Percentiles rank a stretch among this genome's conserved stretches.
Evolutionary conservation across 1,284 basidiomycete species (phyloP).

Genomic region (Lignosus rhinocerotis): DNA sequence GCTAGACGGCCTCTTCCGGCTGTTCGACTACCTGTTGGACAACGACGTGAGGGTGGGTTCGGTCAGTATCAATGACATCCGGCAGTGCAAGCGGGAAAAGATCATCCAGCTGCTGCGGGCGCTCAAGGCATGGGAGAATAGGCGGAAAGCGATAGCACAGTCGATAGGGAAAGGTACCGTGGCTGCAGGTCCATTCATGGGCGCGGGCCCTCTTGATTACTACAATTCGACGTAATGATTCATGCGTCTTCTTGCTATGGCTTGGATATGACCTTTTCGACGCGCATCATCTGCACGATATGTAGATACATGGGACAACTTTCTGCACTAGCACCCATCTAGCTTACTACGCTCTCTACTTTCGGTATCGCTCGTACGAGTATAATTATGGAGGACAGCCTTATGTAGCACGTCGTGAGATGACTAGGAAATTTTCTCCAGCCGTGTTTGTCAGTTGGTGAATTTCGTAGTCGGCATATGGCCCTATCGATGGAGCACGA

Average conservation of each 20-base stretch:
- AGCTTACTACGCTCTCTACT: neutral
- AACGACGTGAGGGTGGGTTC: conserved; percentile 86
- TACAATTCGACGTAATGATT: neutral
- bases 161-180: conserved; percentile 46
- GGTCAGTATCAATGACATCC: conserved; percentile 89
- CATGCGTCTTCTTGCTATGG: neutral
- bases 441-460: conserved; percentile 4
- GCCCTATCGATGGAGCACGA: conserved; percentile 18
- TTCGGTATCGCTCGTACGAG: neutral
- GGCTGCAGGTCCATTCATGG: conserved; percentile 29
- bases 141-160: conserved; percentile 53
- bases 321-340: conserved; percentile 1
- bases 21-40: conserved; percentile 88
- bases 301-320: conserved; percentile 14
- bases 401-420: neutral
- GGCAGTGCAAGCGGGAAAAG: conserved; percentile 77
- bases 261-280: neutral
- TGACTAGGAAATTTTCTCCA: conserved; percentile 1
- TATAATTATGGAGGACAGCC: neutral
- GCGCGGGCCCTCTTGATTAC: conserved; percentile 24
- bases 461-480: conserved; percentile 6
- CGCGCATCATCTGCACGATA: neutral
- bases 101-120: conserved; percentile 77
- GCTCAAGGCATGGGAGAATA: conserved; percentile 78
- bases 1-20: conserved; percentile 84